A percentile compares a stretch with the other conserved stretches of the same genome.
Evolutionary conservation across 129 eudicot genomes (phyloP).

Genomic region (Chrysanthemum seticuspe): DNA sequence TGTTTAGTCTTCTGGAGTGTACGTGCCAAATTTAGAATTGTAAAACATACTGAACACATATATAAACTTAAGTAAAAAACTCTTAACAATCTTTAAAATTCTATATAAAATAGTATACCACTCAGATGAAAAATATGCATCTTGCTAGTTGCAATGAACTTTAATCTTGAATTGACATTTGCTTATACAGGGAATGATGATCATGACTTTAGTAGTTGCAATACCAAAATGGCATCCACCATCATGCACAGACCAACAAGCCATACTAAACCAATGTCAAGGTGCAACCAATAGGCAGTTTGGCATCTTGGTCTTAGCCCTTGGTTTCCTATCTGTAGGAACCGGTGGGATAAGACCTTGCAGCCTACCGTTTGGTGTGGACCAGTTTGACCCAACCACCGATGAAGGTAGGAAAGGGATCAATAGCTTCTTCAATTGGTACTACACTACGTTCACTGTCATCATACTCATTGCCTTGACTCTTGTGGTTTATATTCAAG

Average conservation of each 20-base stretch:
- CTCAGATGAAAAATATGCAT: too few species aligned
- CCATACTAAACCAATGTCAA: constrained; percentile 38
- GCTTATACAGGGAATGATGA: constrained; percentile 71
- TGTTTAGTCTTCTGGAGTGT: too few species aligned
- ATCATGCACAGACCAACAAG: constrained; percentile 37
- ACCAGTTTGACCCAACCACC: constrained; percentile 83
- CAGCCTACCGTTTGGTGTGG: constrained; percentile 87
- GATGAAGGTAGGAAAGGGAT: constrained; percentile 85
- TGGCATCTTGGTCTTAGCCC: constrained; percentile 50
- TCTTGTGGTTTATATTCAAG: constrained; percentile 78
- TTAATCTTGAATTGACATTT: not conserved
- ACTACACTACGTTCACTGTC: constrained; percentile 72
- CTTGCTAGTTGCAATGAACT: not conserved
- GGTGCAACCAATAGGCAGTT: constrained; percentile 59
- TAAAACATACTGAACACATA: too few species aligned
- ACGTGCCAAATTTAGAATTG: too few species aligned
- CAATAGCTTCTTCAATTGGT: constrained; percentile 93
- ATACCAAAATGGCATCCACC: constrained; percentile 61
- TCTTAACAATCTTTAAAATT: too few species aligned
- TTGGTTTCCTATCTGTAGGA: constrained; percentile 53
- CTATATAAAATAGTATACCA: too few species aligned
- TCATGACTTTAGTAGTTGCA: constrained; percentile 61
- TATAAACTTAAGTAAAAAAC: too few species aligned
- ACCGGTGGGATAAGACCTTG: constrained; percentile 84
- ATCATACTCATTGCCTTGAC: constrained; percentile 63